Conservation (phyloP, 495 filamentous ascomycete species). For the Lasiosphaeris hirsuta region DNA sequence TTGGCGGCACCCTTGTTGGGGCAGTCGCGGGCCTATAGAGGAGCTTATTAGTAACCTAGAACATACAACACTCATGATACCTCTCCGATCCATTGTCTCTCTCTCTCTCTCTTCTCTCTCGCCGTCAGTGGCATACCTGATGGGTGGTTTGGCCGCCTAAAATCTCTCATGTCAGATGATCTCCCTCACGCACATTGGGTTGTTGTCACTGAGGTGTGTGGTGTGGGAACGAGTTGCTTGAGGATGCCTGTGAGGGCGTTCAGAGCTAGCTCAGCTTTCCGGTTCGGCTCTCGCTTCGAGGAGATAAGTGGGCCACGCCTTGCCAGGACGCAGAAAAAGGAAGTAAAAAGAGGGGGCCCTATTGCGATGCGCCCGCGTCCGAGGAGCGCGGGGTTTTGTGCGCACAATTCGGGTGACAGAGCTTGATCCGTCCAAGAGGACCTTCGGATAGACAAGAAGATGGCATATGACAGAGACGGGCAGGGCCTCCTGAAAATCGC, state of each 20-base stretch:
- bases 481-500: background rate
- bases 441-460: too few relatives aligned
- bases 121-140: conserved; percentile 43
- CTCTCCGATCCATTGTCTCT: conserved; percentile 13
- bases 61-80: conserved; percentile 14
- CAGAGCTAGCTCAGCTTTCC: conserved; percentile 16
- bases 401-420: background rate
- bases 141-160: conserved; percentile 49
- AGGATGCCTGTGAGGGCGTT: conserved; percentile 11
- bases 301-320: background rate
- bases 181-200: conserved; percentile 30
- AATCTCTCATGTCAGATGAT: conserved; percentile 43
- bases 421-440: too few relatives aligned
- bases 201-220: conserved; percentile 21
- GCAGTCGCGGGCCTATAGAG: conserved; percentile 78
- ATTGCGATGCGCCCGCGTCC: background rate
- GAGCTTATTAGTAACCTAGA: conserved; percentile 21
- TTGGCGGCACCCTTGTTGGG: conserved; percentile 89
- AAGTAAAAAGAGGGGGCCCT: background rate
- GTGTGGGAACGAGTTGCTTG: conserved; percentile 9
- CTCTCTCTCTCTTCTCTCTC: conserved; percentile 17
- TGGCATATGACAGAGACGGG: too few relatives aligned
- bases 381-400: background rate
- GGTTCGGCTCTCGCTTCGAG: conserved; percentile 10
- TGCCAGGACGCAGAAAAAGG: background rate